Conservation (phyloP, 768 basidiomycete genomes). For the Mycena epipterygia region DNA sequence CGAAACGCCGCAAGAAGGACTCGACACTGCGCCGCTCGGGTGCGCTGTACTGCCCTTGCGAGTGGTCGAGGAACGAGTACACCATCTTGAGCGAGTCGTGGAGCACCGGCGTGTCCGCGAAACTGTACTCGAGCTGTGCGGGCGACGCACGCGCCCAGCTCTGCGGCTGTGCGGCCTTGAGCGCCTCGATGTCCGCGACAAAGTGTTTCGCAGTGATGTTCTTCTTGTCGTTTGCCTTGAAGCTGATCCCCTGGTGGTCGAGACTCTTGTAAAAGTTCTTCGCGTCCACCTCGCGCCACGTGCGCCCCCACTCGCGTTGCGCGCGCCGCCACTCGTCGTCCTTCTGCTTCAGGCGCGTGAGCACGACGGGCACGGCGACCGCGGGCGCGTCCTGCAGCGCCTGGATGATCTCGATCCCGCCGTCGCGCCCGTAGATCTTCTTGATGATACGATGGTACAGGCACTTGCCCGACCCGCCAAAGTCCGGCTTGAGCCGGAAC, state of each 20-base stretch:
- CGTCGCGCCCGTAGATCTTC: slow-evolving; percentile 91
- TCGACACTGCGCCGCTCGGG: slow-evolving; percentile 89
- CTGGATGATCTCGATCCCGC: slow-evolving; percentile 80
- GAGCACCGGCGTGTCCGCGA: slow-evolving; percentile 84
- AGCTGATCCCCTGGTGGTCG: slow-evolving; percentile 94
- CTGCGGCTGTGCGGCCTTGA: slow-evolving; percentile 71
- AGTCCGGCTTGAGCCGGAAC: slow-evolving; percentile 87
- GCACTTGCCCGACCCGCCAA: slow-evolving; percentile 89
- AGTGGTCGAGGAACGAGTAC: slow-evolving; percentile 92
- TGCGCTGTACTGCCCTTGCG: slow-evolving; percentile 78
- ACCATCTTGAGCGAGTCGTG: slow-evolving; percentile 93
- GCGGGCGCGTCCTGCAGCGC: slow-evolving; percentile 94
- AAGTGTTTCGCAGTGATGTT: slow-evolving; percentile 88
- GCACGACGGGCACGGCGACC: slow-evolving; percentile 92
- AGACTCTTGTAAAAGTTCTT: slow-evolving; percentile 99
- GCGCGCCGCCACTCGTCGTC: slow-evolving; percentile 98
- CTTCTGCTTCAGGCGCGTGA: slow-evolving; percentile 90
- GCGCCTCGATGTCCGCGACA: slow-evolving; percentile 81
- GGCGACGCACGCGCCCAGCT: slow-evolving; percentile 40
- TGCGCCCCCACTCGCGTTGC: slow-evolving; percentile 95
- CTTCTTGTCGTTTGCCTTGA: slow-evolving; percentile 98
- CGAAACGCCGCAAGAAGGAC: slow-evolving; percentile 84
- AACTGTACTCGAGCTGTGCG: slow-evolving; percentile 80
- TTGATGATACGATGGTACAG: slow-evolving; percentile 95
- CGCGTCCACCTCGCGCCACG: slow-evolving; percentile 96